Conservation (phyloP, 108 stramenopile species). For the Conticribra weissflogii region DNA sequence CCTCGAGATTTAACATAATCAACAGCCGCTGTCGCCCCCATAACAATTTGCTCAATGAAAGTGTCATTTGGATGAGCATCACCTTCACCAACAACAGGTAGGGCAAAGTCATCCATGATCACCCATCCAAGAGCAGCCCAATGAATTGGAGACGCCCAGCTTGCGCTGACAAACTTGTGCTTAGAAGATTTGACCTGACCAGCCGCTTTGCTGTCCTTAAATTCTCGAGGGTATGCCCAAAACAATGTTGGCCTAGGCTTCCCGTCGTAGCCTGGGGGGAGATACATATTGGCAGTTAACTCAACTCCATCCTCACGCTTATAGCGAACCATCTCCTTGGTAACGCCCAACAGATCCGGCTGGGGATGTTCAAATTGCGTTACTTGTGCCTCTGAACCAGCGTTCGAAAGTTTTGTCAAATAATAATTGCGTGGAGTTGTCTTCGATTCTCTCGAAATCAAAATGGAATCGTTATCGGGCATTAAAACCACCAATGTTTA, state of each 20-base stretch:
- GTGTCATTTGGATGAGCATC: constrained; percentile 58
- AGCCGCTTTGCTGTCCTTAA: constrained; percentile 48
- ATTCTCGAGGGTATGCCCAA: constrained; percentile 62
- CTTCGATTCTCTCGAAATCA: constrained; percentile 51
- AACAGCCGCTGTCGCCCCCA: constrained; percentile 55
- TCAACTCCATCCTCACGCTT: constrained; percentile 56
- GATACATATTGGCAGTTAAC: constrained; percentile 52
- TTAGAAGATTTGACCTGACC: constrained; percentile 52
- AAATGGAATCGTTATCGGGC: constrained; percentile 47
- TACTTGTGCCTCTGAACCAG: constrained; percentile 34
- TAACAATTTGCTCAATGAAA: constrained; percentile 55
- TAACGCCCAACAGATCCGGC: constrained; percentile 50
- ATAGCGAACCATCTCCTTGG: constrained; percentile 51
- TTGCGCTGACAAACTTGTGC: constrained; percentile 45
- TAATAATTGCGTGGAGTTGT: constrained; percentile 47
- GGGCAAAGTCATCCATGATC: constrained; percentile 50
- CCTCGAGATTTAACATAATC: constrained; percentile 46
- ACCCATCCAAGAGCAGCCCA: constrained; percentile 60
- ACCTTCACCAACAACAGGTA: constrained; percentile 52
- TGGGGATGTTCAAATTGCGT: constrained; percentile 54
- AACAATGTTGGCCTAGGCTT: constrained; percentile 50
- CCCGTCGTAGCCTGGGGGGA: constrained; percentile 52
- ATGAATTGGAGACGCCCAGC: constrained; percentile 53
- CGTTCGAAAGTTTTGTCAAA: constrained; percentile 32
- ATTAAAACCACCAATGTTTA: constrained; percentile 45